A percentile compares a stretch with the other conserved stretches of the same genome.
Evolutionary conservation across 495 filamentous ascomycete species (phyloP).

Genomic region (Aspergillus kassunensis): DNA sequence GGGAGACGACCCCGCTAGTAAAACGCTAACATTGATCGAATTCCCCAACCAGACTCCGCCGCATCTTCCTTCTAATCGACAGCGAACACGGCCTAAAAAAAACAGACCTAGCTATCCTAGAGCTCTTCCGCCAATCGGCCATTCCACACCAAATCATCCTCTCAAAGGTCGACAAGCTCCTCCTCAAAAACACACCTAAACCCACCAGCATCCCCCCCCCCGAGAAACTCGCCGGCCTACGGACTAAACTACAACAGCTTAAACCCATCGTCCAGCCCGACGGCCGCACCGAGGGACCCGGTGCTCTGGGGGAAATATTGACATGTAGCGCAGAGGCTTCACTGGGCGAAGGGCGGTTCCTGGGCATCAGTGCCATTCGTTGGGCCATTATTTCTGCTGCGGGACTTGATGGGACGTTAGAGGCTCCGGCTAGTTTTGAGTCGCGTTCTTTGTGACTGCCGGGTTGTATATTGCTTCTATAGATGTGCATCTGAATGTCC

Average conservation of each 20-base stretch:
- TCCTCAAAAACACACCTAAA: conserved; percentile 32
- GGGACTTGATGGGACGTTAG: conserved; percentile 41
- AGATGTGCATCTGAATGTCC: no score
- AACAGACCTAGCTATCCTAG: conserved; percentile 63
- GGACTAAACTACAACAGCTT: conserved; percentile 24
- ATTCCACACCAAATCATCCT: conserved; percentile 77
- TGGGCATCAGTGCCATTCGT: conserved; percentile 45
- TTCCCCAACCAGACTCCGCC: conserved; percentile 49
- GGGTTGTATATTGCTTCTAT: no score
- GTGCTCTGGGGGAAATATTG: conserved; percentile 48
- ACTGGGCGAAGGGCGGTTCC: conserved; percentile 27
- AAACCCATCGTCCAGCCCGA: conserved; percentile 31
- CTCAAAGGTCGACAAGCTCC: conserved; percentile 70
- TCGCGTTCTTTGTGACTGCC: neutral
- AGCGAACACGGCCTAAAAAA: conserved; percentile 74
- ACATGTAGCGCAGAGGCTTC: conserved; percentile 39
- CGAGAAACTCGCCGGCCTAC: conserved; percentile 27
- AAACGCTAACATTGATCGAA: neutral
- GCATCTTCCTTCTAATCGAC: conserved; percentile 83
- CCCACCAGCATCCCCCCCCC: conserved; percentile 27
- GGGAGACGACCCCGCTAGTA: no score
- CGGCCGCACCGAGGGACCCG: conserved; percentile 34
- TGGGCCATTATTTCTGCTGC: conserved; percentile 51
- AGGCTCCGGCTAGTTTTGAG: conserved; percentile 15
- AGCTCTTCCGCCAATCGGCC: conserved; percentile 54